Evolutionary conservation across 73 alveolate species (phyloP), one percentile per base, ranked within the genome.

Genomic region (Paramecium caudatum): DNA sequence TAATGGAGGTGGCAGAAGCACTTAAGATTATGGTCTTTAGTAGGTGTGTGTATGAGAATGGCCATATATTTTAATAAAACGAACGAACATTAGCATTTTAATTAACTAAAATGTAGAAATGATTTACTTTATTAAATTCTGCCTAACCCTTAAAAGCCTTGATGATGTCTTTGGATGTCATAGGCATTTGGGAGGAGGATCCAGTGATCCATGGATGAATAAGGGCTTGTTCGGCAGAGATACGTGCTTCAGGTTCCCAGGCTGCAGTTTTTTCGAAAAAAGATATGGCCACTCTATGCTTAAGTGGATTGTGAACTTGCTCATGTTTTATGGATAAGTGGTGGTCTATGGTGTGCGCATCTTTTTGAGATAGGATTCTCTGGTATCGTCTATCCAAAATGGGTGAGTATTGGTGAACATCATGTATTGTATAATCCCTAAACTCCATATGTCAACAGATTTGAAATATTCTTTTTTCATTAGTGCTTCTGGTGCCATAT

Each of bases 401-500:
- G 96, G 96, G 74, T 93, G 96, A 46, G 65, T 82, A 41, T 88
- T 82, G 27, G 82, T 81, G 82, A 90, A 78, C 49, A 93, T 34
- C 84, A 93, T 90, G 62, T 34, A 93, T 88, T 91, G 70, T 45
- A 93, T 83, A 25, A 93, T 93, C 1, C 96, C 96, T 10, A 93
- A 83, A 37, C 95, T 90, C 96, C 96, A 93, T 16, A 93, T 90
- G 82, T 90, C 96, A 36, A 93, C 90, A 16, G 95, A 80, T 37
- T 82, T 90, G 50, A 80, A 81, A 61, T 93, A 93, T 48, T 68
- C 91, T 50, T 90, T 93, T 82, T 91, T 93, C 91, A 87, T 92
- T 1, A 93, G 82, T 50, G 90, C 95, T 50, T 93, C 96, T 21
- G 96, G 96, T 6, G 96, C 94, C 96, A 93, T 93, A 82, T 90